Base-by-base conservation (phyloP, 1,139 yeast species). In the Suhomyces wounanorum region DNA sequence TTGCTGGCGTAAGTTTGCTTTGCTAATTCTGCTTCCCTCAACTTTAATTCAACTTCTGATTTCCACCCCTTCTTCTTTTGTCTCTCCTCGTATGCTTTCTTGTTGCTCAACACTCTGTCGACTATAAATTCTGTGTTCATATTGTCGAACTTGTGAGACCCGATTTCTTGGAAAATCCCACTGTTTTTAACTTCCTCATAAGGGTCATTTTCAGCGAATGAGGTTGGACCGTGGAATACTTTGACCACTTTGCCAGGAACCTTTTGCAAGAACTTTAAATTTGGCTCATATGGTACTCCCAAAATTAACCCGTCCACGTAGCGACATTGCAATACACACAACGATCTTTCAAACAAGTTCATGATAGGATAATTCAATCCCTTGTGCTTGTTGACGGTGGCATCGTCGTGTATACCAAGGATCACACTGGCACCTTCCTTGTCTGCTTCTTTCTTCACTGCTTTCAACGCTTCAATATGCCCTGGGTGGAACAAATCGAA, bases 401-500 rank as follows among this genome's bases (percentile, higher is more conserved):
- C 59, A 65, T 89, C 96, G 57, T 83, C 85, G 58, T 82, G 84
- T 25, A 90, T 67, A 1, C 96, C 96, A 18, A 88, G 90, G 5
- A 87, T 68, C 0, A 89, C 82, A 9, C 73, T 66, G 9, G 78
- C 77, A 8, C 65, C 64, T 2, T 73, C 72, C 40, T 48, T 68
- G 61, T 53, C 66, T 48, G 65, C 85, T 40, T 67, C 69, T 51
- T 68, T 67, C 33, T 68, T 63, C 10, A 81, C 82, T 9, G 72
- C 63, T 51, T 79, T 73, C 55, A 88, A 73, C 11, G 85, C 83
- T 61, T 85, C 88, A 55, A 92, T 89, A 65, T 94, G 97, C 16
- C 97, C 98, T 28, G 96, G 92, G 65, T 91, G 92, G 69, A 94
- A 91, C 55, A 94, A 75, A 67, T 94, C 99, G 71, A 91, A 94